Evolutionary conservation across 768 basidiomycete genomes (phyloP).

Genomic region (Sarcodon aspratus): DNA sequence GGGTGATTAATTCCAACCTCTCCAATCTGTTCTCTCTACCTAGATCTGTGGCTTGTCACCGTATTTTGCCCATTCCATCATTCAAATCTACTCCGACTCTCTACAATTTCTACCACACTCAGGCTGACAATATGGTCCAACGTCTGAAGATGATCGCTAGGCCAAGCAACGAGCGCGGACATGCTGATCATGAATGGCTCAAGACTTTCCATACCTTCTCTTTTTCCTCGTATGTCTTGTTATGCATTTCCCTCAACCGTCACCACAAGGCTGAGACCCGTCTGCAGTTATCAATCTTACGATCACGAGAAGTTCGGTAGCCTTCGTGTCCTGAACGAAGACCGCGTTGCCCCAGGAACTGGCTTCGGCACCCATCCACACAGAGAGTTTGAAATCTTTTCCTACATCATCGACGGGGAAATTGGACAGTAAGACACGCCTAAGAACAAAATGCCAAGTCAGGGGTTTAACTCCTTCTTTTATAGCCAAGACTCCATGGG

Average conservation of each 20-base stretch:
- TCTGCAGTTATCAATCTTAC: conserved; percentile 45
- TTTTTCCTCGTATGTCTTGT: conserved; percentile 48
- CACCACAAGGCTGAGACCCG: neutral
- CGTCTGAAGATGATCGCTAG: conserved; percentile 18
- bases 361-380: conserved; percentile 87
- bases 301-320: conserved; percentile 52
- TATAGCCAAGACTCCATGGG: conserved; percentile 83
- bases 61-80: too few relatives aligned
- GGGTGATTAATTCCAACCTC: too few relatives aligned
- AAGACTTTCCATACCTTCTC: conserved; percentile 64
- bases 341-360: conserved; percentile 60
- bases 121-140: too few relatives aligned
- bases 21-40: too few relatives aligned
- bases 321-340: conserved; percentile 89
- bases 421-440: conserved; percentile 59
- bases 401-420: conserved; percentile 70
- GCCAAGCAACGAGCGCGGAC: conserved; percentile 28
- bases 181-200: conserved; percentile 46
- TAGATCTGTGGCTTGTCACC: too few relatives aligned
- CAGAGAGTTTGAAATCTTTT: conserved; percentile 85
- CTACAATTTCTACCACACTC: too few relatives aligned
- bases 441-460: neutral
- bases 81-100: too few relatives aligned
- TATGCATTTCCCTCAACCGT: conserved; percentile 8
- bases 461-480: neutral